phyloP scores from a whole-genome alignment of 306 rosid genomes.

The Cucurbita argyrosperma region DNA sequence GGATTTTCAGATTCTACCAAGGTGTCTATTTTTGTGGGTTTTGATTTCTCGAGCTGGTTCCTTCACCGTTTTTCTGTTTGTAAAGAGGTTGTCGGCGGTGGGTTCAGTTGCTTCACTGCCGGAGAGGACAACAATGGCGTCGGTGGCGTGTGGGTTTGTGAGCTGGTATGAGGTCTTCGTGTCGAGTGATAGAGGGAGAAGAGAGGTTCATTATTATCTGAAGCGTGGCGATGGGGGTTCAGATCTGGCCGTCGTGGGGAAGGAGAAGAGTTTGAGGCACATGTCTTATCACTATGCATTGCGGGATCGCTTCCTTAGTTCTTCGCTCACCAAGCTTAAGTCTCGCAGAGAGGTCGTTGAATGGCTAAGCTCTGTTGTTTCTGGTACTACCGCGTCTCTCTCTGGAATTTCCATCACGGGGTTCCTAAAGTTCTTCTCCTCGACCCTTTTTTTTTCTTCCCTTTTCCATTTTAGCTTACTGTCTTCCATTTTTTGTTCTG shows the following conservation, averaged over 20 bases:
- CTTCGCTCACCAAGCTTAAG: conserved; percentile 38
- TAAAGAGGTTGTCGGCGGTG: conserved; percentile 33
- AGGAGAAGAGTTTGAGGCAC: conserved; percentile 57
- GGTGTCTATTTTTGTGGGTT: not conserved
- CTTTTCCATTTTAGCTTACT: too few species aligned
- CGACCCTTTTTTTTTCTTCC: not conserved
- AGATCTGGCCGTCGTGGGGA: conserved; percentile 74
- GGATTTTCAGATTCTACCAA: not conserved
- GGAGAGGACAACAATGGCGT: conserved; percentile 18
- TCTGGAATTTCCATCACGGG: not conserved
- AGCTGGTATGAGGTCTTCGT: conserved; percentile 63
- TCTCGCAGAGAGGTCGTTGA: conserved; percentile 63
- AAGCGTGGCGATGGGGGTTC: conserved; percentile 36
- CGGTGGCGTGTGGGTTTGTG: conserved; percentile 22
- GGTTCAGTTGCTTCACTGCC: conserved; percentile 5
- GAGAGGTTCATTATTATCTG: conserved; percentile 56
- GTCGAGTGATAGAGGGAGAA: conserved; percentile 42
- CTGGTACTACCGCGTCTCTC: conserved; percentile 27
- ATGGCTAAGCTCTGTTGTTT: conserved; percentile 54
- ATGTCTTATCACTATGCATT: conserved; percentile 53
- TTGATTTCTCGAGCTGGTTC: not conserved
- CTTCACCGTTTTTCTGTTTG: not conserved
- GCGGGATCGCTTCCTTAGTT: conserved; percentile 4
- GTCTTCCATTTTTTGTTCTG: not conserved
- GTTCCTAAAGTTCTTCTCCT: not conserved